Base-by-base conservation (phyloP, 192 early-diverging fungal species). In the Coemansia sp. region DNA sequence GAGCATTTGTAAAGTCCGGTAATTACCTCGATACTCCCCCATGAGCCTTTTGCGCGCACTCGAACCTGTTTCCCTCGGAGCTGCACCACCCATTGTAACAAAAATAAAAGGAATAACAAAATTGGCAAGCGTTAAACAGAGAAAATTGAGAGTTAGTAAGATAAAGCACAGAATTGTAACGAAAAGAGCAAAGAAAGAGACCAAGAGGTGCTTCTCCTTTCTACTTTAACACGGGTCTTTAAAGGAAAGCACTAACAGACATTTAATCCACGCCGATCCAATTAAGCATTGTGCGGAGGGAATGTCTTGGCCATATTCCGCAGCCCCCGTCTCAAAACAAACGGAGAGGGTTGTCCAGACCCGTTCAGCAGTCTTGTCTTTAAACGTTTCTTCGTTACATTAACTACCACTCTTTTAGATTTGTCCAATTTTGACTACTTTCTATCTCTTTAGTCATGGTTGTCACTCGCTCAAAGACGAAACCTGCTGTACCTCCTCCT, bases 1-100 rank as follows among this genome's bases (percentile, higher is more conserved):
- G 13, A 46, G 34, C 1, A 33, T 51, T 29, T 17, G 16, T 4
- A 39, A 29, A 3, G 16, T n/a, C 36, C 42, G 10, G 53, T 33
- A 33, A 39, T 41, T 78, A 68, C 75, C 75, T 64, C 50, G 73
- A n/a, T 76, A 57, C 39, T 81, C 74, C 34, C 69, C 72, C 35
- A 50, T 44, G 53, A 81, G 64, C 62, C 70, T 81, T 27, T 70
- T 63, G 14, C 67, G 57, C 31, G 70, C 79, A 53, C 13, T 53
- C 51, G 24, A 27, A 27, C 24, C 24, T 27, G 24, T 27, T 27
- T 27, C 24, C 24, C 24, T 27, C 24, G 24, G 24, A 27, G 24
- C 24, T 27, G 24, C 24, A 27, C 24, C 24, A 27, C 27, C 33
- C 51, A 54, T 54, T 31, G 51, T 31, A 54, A 29, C 9, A 3